phyloP scores from a whole-genome alignment of 192 early-diverging fungal species.

The Oehlia diaphana region DNA sequence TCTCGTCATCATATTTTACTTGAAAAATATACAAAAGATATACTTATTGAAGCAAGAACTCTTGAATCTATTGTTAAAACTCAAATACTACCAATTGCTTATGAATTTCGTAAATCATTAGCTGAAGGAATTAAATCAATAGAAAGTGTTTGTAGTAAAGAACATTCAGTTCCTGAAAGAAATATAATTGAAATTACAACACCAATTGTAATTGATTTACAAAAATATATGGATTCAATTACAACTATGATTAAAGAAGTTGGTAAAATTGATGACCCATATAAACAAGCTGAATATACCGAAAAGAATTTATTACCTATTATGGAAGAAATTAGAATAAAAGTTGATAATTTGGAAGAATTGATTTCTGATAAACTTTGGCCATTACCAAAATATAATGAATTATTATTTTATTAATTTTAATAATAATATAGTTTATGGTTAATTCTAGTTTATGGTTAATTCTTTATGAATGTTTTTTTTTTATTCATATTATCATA shows the following conservation, averaged over 20 bases:
- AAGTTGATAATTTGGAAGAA: constrained; percentile 79
- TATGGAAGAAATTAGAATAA: constrained; percentile 70
- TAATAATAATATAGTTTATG: too few relatives aligned
- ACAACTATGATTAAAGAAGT: constrained; percentile 57
- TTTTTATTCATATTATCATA: too few relatives aligned
- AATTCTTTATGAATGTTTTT: too few relatives aligned
- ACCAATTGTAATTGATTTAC: constrained; percentile 58
- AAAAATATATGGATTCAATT: constrained; percentile 57
- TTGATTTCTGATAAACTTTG: constrained; percentile 89
- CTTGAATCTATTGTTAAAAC: constrained; percentile 78
- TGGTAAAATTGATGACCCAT: constrained; percentile 56
- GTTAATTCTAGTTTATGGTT: too few relatives aligned
- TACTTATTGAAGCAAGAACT: constrained; percentile 90
- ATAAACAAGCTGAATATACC: constrained; percentile 66
- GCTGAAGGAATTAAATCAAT: constrained; percentile 68
- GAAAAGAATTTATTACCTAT: constrained; percentile 59
- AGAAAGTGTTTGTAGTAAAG: constrained; percentile 48
- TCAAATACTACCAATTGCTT: constrained; percentile 86
- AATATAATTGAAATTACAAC: constrained; percentile 68
- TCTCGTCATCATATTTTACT: constrained; percentile 95
- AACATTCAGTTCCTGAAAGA: constrained; percentile 66
- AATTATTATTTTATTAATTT: constrained; percentile 65
- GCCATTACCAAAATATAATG: constrained; percentile 96
- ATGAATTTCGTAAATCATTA: constrained; percentile 85
- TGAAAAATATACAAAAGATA: constrained; percentile 98